Evolutionary conservation across 1,284 basidiomycete genomes (phyloP).

Genomic region (Anthracocystis setariae): DNA sequence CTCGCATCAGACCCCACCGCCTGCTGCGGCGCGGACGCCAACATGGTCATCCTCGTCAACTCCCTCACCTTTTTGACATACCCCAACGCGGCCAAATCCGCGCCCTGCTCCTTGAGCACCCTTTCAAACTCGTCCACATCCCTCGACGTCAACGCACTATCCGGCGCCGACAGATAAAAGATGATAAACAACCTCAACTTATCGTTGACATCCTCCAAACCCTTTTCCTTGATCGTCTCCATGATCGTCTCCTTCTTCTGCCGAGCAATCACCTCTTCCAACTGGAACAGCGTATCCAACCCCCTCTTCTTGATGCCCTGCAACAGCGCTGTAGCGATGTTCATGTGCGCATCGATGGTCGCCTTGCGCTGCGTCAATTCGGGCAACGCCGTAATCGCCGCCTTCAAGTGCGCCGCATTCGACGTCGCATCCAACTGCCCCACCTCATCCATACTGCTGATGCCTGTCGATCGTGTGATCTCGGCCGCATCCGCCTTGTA

Average conservation of each 20-base stretch:
- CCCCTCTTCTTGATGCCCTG: slow-evolving; percentile 96
- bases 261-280: slow-evolving; percentile 81
- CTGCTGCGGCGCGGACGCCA: slow-evolving; percentile 79
- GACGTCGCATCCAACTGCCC: slow-evolving; percentile 77
- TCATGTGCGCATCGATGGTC: slow-evolving; percentile 98
- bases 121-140: slow-evolving; percentile 84
- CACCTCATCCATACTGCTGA: slow-evolving; percentile 94
- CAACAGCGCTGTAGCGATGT: slow-evolving; percentile 93
- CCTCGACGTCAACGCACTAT: slow-evolving; percentile 82
- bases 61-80: slow-evolving; percentile 93
- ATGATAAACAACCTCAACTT: slow-evolving; percentile 93
- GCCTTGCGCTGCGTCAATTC: slow-evolving; percentile 96
- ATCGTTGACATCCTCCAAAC: slow-evolving; percentile 71
- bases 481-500: slow-evolving; percentile 98
- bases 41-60: slow-evolving; percentile 93
- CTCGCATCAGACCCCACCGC: slow-evolving; percentile 22
- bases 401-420: slow-evolving; percentile 94
- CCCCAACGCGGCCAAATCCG: slow-evolving; percentile 87
- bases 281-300: slow-evolving; percentile 94
- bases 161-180: slow-evolving; percentile 87
- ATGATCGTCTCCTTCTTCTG: slow-evolving; percentile 77
- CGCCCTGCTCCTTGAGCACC: slow-evolving; percentile 67
- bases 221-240: slow-evolving; percentile 75
- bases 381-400: slow-evolving; percentile 96
- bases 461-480: slow-evolving; percentile 93